Conservation (phyloP, 225 moss, liverwort and hornwort genomes). For the Physcomitrellopsis africana region DNA sequence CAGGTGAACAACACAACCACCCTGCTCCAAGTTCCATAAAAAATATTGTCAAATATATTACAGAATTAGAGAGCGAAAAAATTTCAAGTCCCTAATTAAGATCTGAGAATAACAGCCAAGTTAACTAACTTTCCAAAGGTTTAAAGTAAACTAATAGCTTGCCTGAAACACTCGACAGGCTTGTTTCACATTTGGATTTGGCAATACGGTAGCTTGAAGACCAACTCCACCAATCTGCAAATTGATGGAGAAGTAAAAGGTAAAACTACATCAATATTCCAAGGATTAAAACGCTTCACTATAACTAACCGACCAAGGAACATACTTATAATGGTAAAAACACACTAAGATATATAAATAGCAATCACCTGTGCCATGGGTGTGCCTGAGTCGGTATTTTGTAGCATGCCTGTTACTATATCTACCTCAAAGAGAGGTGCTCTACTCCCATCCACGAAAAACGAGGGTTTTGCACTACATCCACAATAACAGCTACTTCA, state of each 20-base stretch:
- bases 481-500: conserved; percentile 33
- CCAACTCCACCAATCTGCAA: conserved; percentile 72
- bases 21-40: conserved; percentile 48
- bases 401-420: conserved; percentile 76
- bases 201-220: conserved; percentile 30
- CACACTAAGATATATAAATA: background rate
- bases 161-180: conserved; percentile 91
- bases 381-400: conserved; percentile 88
- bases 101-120: conserved; percentile 12
- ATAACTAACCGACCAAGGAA: background rate
- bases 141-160: conserved; percentile 29
- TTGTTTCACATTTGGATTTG: conserved; percentile 44
- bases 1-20: conserved; percentile 86
- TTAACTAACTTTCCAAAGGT: background rate
- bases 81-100: background rate
- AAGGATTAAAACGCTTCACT: background rate
- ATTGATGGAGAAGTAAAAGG: background rate
- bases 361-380: conserved; percentile 80
- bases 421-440: conserved; percentile 98
- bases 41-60: conserved; percentile 15
- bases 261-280: background rate
- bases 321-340: background rate
- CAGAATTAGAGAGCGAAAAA: background rate
- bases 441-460: conserved; percentile 88
- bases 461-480: conserved; percentile 81